Evolutionary conservation across 495 filamentous ascomycete genomes (phyloP), one percentile per base, ranked within the genome.

Genomic region (Aspergillus coremiiformis): DNA sequence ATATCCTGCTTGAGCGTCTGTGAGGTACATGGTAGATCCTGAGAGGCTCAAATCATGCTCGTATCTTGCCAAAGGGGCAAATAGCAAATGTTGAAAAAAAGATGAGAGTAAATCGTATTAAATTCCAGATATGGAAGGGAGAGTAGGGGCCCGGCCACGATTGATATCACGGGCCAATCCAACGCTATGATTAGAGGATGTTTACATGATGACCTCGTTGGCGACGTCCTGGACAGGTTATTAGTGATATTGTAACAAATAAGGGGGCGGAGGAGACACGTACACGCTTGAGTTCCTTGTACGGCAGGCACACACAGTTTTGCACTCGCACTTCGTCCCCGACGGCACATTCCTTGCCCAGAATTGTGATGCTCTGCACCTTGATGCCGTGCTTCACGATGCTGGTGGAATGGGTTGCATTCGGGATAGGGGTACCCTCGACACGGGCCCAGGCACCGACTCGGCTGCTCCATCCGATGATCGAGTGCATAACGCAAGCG

Each of bases 281-380:
- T 76, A 95, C 92, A 76, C 89, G 82, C 82, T 97, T 99, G 66
- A 99, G 74, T 70, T 97, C 94, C 81, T 99, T 99, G 67, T 91
- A 96, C 21, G 93, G 93, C 75, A 99, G 70, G 70, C 93, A 96
- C 51, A 99, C 85, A 67, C 93, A 99, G 74, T 99, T 99, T 75
- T 96, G 93, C 58, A 99, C 90, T 48, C 90, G 83, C 24, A 99
- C 86, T 66, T 99, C 93, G 60, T 99, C 93, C 1, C 84, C 90
- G 45, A 97, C 94, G 27, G 75, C 84, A 63, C 94, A 97, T 68
- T 98, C 93, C 76, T 96, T 96, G 64, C 92, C 93, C 56, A 98
- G 73, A 58, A 97, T 98, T 30, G 91, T 96, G 66, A 98, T 95
- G 71, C 89, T 95, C 76, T 98, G 93, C 47, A 98, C 94, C 78